Evolutionary conservation across 2,329 filamentous ascomycete genomes (phyloP).

Genomic region (Ceratocystis variospora): DNA sequence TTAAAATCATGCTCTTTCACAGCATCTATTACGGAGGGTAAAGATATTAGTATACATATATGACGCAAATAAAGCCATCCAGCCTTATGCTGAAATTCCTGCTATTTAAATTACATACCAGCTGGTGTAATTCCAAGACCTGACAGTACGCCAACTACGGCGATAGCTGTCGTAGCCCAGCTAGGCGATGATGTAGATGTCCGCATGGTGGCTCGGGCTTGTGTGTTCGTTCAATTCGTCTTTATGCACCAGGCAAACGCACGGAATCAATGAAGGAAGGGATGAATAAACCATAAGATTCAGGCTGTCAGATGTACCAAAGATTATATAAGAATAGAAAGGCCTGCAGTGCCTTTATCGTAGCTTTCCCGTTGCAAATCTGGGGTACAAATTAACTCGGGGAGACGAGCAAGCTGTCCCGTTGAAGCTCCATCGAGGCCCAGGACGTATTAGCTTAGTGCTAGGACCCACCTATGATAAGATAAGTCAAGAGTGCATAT

Average conservation of each 20-base stretch:
- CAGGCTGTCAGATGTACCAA: neutral
- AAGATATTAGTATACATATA: neutral
- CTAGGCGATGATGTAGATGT: slow-evolving; percentile 10
- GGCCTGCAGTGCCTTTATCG: neutral
- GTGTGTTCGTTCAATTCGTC: slow-evolving; percentile 10
- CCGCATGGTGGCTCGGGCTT: slow-evolving; percentile 14
- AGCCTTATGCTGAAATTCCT: neutral
- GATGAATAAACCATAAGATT: slow-evolving; percentile 2
- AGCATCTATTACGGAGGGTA: slow-evolving; percentile 38
- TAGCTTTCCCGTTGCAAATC: neutral
- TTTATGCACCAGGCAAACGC: slow-evolving; percentile 4
- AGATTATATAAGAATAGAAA: neutral
- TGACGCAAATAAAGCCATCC: neutral
- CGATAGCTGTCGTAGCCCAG: slow-evolving; percentile 17
- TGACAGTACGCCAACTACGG: slow-evolving; percentile 13
- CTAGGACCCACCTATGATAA: neutral
- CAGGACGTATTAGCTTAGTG: neutral
- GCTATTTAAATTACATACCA: slow-evolving; percentile 10
- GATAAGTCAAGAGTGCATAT: neutral
- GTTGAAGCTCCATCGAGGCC: slow-evolving; percentile 11
- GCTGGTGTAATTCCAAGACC: slow-evolving; percentile 16
- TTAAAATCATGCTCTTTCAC: slow-evolving; percentile 98
- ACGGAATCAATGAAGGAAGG: slow-evolving; percentile 2
- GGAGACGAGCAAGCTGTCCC: slow-evolving; percentile 16
- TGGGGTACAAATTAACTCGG: slow-evolving; percentile 1